phyloP scores from a whole-genome alignment of 1,284 basidiomycete genomes.

The Apiotrichum sp. region DNA sequence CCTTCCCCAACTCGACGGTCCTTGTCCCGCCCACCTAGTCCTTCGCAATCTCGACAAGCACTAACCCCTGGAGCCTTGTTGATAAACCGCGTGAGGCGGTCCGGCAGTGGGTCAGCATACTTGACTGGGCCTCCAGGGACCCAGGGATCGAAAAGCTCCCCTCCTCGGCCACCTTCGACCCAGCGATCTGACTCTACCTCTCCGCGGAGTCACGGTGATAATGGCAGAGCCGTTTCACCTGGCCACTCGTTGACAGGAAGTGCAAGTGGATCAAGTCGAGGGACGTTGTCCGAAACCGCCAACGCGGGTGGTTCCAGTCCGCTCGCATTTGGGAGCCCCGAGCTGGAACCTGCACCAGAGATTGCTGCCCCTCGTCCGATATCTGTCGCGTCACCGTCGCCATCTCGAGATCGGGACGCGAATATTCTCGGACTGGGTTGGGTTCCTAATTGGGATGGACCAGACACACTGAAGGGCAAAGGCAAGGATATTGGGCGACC shows the following conservation, averaged over 20 bases:
- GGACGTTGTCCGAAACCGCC: slow-evolving; percentile 7
- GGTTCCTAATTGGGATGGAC: slow-evolving; percentile 23
- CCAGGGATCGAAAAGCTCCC: slow-evolving; percentile 12
- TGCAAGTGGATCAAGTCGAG: slow-evolving; percentile 20
- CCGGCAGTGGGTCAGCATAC: slow-evolving; percentile 21
- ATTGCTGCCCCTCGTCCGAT: slow-evolving; percentile 17
- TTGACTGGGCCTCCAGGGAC: slow-evolving; percentile 13
- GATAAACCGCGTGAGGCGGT: slow-evolving; percentile 28
- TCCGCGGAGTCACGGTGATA: neutral
- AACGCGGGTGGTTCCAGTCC: slow-evolving; percentile 25
- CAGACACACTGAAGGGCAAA: slow-evolving; percentile 27
- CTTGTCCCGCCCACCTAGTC: slow-evolving; percentile 30
- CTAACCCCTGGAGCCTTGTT: slow-evolving; percentile 28
- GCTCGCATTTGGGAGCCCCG: slow-evolving; percentile 33
- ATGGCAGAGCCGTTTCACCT: slow-evolving; percentile 4
- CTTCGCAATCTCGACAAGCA: slow-evolving; percentile 15
- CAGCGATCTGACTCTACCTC: slow-evolving; percentile 3
- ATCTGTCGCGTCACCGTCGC: slow-evolving; percentile 12
- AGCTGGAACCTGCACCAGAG: slow-evolving; percentile 22
- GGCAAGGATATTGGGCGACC: slow-evolving; percentile 23
- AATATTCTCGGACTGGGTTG: slow-evolving; percentile 38
- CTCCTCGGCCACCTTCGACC: slow-evolving; percentile 8
- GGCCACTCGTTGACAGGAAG: slow-evolving; percentile 21
- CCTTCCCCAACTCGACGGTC: slow-evolving; percentile 6
- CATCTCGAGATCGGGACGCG: slow-evolving; percentile 20